phyloP scores from a whole-genome alignment of 371 early-diverging fungal species.

The Furculomyces boomerangus region DNA sequence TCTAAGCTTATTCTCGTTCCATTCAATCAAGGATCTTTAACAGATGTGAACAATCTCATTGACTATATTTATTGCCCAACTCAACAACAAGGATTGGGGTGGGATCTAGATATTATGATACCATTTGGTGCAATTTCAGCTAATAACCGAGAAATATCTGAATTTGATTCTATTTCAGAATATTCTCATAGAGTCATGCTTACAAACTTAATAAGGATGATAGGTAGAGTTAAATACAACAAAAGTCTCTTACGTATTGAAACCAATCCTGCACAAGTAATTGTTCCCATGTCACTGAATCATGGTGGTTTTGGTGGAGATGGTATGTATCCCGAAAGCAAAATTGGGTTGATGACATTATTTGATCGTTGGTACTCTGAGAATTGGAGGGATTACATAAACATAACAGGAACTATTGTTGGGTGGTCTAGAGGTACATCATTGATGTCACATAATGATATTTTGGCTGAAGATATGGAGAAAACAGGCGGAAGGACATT shows the following conservation, averaged over 20 bases:
- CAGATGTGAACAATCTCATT: constrained; percentile 64
- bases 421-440: constrained; percentile 97
- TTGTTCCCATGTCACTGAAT: constrained; percentile 89
- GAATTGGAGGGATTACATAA: constrained; percentile 75
- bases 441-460: constrained; percentile 83
- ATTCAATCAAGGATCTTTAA: constrained; percentile 87
- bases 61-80: constrained; percentile 69
- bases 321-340: constrained; percentile 88
- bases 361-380: constrained; percentile 88
- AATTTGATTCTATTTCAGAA: constrained; percentile 76
- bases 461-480: constrained; percentile 79
- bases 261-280: constrained; percentile 78
- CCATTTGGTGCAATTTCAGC: constrained; percentile 93
- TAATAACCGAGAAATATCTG: constrained; percentile 71
- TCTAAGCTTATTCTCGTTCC: constrained; percentile 76
- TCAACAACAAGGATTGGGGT: constrained; percentile 53
- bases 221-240: constrained; percentile 27
- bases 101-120: constrained; percentile 87
- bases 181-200: constrained; percentile 49
- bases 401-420: constrained; percentile 81
- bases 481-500: constrained; percentile 80
- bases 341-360: constrained; percentile 80
- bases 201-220: constrained; percentile 28
- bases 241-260: constrained; percentile 63
- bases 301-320: constrained; percentile 89